Evolutionary conservation across 352 stramenopile species (phyloP).

Genomic region (Globisporangium canariense): DNA sequence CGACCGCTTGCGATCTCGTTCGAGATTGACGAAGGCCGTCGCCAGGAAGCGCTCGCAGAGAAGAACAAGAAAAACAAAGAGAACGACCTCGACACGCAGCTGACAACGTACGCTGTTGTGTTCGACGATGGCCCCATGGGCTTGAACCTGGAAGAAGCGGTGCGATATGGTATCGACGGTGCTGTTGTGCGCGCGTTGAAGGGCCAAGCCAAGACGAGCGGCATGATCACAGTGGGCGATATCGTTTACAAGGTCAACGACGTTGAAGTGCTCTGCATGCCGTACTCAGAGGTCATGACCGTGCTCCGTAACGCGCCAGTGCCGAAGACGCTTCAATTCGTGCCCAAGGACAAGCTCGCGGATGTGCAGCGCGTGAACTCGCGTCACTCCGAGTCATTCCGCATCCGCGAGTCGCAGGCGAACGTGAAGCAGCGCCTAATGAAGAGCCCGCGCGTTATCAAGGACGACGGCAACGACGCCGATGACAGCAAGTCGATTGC

Average conservation of each 20-base stretch:
- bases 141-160: slow-evolving; percentile 80
- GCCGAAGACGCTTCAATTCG: slow-evolving; percentile 81
- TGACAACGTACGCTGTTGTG: slow-evolving; percentile 82
- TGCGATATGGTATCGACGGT: slow-evolving; percentile 79
- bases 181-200: slow-evolving; percentile 79
- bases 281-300: slow-evolving; percentile 83
- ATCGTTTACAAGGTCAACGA: slow-evolving; percentile 89
- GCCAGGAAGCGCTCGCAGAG: slow-evolving; percentile 50
- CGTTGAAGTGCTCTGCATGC: slow-evolving; percentile 78
- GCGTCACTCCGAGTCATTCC: slow-evolving; percentile 73
- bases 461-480: slow-evolving; percentile 63
- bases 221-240: slow-evolving; percentile 80
- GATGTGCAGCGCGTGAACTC: slow-evolving; percentile 85
- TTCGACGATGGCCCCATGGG: slow-evolving; percentile 85
- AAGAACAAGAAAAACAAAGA: slow-evolving; percentile 56
- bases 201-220: slow-evolving; percentile 78
- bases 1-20: slow-evolving; percentile 78
- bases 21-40: slow-evolving; percentile 66
- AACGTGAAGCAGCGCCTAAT: slow-evolving; percentile 69
- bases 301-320: slow-evolving; percentile 60
- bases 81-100: slow-evolving; percentile 64
- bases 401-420: slow-evolving; percentile 55
- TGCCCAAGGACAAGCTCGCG: slow-evolving; percentile 80
- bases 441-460: slow-evolving; percentile 67
- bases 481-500: slow-evolving; percentile 82